Conservation (phyloP, 495 filamentous ascomycete species). For the Sordaria brevicollis region DNA sequence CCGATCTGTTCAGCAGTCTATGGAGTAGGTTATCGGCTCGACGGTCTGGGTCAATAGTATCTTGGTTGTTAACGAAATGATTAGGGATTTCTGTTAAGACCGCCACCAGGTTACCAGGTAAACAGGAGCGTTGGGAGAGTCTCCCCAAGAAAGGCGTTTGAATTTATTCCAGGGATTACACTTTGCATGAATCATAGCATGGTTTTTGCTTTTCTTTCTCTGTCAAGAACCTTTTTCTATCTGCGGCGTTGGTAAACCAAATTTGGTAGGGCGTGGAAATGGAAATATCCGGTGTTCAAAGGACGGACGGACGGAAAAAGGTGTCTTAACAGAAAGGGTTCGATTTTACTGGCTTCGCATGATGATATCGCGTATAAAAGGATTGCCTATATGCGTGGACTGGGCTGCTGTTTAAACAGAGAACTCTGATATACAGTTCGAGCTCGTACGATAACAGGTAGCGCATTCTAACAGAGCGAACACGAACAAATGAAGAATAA, state of each 20-base stretch:
- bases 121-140: background rate
- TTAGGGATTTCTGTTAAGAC: background rate
- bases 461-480: background rate
- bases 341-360: background rate
- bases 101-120: background rate
- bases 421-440: too few species aligned
- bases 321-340: background rate
- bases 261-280: too few species aligned
- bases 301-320: background rate
- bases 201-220: background rate
- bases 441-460: background rate
- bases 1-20: conserved; percentile 44
- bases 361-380: background rate
- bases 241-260: background rate
- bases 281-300: background rate
- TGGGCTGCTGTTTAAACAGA: too few species aligned
- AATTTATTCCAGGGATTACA: background rate
- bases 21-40: conserved; percentile 29
- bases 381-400: background rate
- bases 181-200: conserved; percentile 2
- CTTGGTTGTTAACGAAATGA: background rate
- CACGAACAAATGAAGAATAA: too few species aligned
- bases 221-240: background rate
- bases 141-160: background rate
- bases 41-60: background rate